Percentiles rank a stretch among this genome's conserved stretches.
phyloP scores from a whole-genome alignment of 2,329 filamentous ascomycete genomes.

The Trichoderma atrobrunneum region DNA sequence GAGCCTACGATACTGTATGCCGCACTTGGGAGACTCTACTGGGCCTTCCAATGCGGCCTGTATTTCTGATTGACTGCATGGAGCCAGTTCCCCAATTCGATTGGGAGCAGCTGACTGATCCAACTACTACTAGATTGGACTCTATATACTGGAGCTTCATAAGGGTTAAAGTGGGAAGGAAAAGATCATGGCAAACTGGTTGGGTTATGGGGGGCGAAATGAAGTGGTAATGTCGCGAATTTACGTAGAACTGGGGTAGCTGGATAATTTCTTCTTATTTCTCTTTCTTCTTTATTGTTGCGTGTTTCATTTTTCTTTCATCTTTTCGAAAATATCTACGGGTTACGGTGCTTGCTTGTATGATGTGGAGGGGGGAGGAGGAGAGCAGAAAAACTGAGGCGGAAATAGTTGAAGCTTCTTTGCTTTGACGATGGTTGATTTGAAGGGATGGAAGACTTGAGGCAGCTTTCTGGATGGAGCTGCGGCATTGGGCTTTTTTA shows the following conservation, averaged over 20 bases:
- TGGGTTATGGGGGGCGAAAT: background rate
- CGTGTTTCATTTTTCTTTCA: background rate
- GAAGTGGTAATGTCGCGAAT: constrained; percentile 2
- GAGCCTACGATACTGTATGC: background rate
- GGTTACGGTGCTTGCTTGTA: background rate
- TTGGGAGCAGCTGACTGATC: background rate
- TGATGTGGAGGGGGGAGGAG: background rate
- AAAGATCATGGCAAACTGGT: background rate
- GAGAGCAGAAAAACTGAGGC: background rate
- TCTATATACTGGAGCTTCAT: background rate
- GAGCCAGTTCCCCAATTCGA: background rate
- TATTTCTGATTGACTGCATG: background rate
- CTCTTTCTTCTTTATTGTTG: background rate
- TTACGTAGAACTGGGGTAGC: constrained; percentile 1
- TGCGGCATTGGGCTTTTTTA: background rate
- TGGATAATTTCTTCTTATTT: background rate
- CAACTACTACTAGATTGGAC: background rate
- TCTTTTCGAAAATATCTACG: background rate
- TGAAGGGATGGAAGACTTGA: background rate
- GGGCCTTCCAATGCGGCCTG: background rate
- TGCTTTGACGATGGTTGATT: background rate
- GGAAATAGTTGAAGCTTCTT: background rate
- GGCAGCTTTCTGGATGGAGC: background rate
- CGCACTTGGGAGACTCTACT: background rate
- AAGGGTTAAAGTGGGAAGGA: background rate